These are phyloP conservation scores for Moricandia arvensis DNA, from an alignment of 345 rosid species.

Conservation along the genomic window DNA sequence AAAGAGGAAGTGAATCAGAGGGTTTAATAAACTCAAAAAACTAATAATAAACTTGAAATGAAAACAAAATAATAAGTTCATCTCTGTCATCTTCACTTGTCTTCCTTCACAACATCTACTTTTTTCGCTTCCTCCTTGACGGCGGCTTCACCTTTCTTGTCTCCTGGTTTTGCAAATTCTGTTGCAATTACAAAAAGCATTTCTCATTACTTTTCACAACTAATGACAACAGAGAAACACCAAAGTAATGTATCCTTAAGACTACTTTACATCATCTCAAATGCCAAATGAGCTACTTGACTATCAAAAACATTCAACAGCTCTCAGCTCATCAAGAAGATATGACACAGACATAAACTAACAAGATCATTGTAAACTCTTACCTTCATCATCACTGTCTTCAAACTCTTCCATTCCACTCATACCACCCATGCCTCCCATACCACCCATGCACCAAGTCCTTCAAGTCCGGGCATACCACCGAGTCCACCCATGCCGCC, in stretches of 20 bases:
- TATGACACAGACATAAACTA: conserved; percentile 8
- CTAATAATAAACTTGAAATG: neutral
- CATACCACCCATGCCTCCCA: conserved; percentile 39
- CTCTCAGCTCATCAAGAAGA: neutral
- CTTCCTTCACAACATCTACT: conserved; percentile 30
- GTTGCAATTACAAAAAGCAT: conserved; percentile 1
- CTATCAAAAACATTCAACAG: neutral
- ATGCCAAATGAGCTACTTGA: neutral
- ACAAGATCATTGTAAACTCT: neutral
- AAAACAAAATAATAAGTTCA: conserved; percentile 2
- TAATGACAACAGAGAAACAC: neutral
- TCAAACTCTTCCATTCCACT: conserved; percentile 55
- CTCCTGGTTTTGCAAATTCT: conserved; percentile 22
- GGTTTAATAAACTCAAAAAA: conserved; percentile 22
- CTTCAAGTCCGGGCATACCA: conserved; percentile 33
- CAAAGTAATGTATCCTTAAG: neutral
- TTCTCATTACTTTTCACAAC: neutral
- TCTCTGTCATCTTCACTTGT: conserved; percentile 32
- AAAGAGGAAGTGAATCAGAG: neutral
- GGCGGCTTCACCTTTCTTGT: conserved; percentile 18
- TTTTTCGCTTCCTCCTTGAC: conserved; percentile 17
- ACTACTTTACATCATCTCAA: neutral
- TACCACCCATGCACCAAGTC: conserved; percentile 16
- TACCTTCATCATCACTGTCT: conserved; percentile 93
- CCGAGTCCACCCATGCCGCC: conserved; percentile 31